Percentiles rank a stretch among this genome's conserved stretches.
phyloP scores from a whole-genome alignment of 2,329 filamentous ascomycete genomes.

The Diatrype stigma region DNA sequence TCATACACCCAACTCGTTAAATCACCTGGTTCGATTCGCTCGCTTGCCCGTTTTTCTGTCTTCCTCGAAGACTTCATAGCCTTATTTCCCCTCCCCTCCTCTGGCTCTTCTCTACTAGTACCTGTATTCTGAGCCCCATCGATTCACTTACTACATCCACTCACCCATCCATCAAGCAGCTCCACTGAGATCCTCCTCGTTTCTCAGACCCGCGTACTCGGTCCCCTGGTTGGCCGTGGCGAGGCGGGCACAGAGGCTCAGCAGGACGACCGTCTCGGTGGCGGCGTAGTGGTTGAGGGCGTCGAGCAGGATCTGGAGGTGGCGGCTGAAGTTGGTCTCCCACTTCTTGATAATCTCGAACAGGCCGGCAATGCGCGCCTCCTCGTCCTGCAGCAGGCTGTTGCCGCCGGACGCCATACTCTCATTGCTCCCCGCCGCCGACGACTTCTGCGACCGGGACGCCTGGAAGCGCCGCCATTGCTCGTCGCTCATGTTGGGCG shows the following conservation, averaged over 20 bases:
- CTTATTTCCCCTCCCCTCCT: too few species aligned
- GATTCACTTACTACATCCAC: too few species aligned
- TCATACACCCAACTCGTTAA: too few species aligned
- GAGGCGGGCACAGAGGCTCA: slow-evolving; percentile 79
- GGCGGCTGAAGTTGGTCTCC: slow-evolving; percentile 87
- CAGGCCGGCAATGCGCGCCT: slow-evolving; percentile 64
- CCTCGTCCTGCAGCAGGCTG: slow-evolving; percentile 34
- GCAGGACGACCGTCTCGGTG: slow-evolving; percentile 90
- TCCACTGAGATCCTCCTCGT: slow-evolving; percentile 47
- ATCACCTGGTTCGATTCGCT: too few species aligned
- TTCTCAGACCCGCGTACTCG: slow-evolving; percentile 55
- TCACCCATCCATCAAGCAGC: neutral
- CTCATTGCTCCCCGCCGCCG: slow-evolving; percentile 16
- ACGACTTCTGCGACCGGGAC: slow-evolving; percentile 36
- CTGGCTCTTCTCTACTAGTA: too few species aligned
- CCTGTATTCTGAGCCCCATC: too few species aligned
- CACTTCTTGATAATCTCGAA: slow-evolving; percentile 87
- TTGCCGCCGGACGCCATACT: slow-evolving; percentile 34
- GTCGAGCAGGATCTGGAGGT: slow-evolving; percentile 90
- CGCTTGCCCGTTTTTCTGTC: too few species aligned
- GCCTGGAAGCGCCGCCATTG: slow-evolving; percentile 58
- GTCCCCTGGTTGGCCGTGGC: slow-evolving; percentile 78
- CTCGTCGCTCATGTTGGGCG: slow-evolving; percentile 54
- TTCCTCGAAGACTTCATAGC: too few species aligned
- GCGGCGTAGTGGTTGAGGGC: slow-evolving; percentile 96